Evolutionary conservation across 176 grass and related monocot genomes (phyloP).

Genomic region (Carex pumila): DNA sequence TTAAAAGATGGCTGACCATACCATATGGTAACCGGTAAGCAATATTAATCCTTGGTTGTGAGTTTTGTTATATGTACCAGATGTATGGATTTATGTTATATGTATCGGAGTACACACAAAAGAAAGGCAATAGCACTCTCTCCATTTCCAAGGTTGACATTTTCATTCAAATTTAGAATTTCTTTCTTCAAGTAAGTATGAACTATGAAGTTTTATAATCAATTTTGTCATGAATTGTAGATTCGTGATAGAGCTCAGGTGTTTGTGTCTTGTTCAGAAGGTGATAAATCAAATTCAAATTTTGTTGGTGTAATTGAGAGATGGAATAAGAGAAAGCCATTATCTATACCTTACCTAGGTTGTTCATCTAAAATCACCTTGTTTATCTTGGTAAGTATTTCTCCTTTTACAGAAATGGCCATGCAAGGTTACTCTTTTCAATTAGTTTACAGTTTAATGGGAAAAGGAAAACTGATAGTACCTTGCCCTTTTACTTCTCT

Average conservation of each 20-base stretch:
- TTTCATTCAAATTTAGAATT: not conserved
- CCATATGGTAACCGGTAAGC: not conserved
- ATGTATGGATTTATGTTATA: constrained; percentile 95
- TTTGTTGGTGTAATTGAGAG: constrained; percentile 75
- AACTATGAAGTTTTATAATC: constrained; percentile 18
- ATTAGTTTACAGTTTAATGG: not conserved
- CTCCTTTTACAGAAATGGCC: not conserved
- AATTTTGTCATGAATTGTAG: constrained; percentile 43
- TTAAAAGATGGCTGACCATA: not conserved
- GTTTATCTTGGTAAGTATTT: constrained; percentile 70
- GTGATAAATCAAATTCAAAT: constrained; percentile 33
- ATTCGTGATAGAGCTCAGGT: constrained; percentile 97
- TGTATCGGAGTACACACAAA: constrained; percentile 51
- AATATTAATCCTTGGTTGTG: not conserved
- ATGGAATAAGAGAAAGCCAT: constrained; percentile 58
- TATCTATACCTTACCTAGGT: constrained; percentile 53
- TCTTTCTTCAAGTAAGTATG: not conserved
- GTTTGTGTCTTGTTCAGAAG: constrained; percentile 65
- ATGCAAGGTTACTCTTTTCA: not conserved
- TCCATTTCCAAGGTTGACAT: constrained; percentile 67
- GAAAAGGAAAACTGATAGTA: not conserved
- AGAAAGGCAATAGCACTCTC: constrained; percentile 37
- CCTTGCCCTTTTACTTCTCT: constrained; percentile 11
- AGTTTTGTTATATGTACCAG: constrained; percentile 49
- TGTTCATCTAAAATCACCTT: constrained; percentile 63